Evolutionary conservation across 306 rosid species (phyloP).

Genomic region (Benincasa hispida): DNA sequence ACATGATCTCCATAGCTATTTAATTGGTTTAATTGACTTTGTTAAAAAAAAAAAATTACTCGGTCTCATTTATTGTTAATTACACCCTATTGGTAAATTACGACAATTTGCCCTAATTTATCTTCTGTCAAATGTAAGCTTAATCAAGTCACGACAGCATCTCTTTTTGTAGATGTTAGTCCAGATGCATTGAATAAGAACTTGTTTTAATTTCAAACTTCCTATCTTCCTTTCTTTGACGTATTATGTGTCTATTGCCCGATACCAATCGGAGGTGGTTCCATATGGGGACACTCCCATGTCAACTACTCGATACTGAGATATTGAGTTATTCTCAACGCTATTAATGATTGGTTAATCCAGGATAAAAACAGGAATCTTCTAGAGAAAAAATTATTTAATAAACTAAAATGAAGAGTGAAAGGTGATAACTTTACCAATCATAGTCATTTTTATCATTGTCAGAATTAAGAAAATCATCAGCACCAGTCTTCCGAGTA

Average conservation of each 20-base stretch:
- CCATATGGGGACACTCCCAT: neutral
- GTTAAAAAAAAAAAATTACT: neutral
- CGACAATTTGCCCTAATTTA: too few relatives aligned
- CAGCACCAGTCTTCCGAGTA: slow-evolving; percentile 38
- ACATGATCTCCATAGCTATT: neutral
- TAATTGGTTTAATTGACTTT: neutral
- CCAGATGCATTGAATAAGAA: too few relatives aligned
- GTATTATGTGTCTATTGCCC: too few relatives aligned
- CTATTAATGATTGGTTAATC: neutral
- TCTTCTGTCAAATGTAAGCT: too few relatives aligned
- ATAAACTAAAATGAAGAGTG: neutral
- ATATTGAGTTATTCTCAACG: neutral
- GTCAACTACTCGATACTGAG: neutral
- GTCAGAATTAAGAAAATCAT: slow-evolving; percentile 60
- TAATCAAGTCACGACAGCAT: too few relatives aligned
- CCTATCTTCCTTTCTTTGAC: too few relatives aligned
- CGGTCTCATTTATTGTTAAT: neutral
- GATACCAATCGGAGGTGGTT: neutral
- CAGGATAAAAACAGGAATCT: neutral
- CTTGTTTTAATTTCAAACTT: too few relatives aligned
- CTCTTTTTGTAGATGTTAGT: too few relatives aligned
- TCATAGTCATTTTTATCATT: slow-evolving; percentile 73
- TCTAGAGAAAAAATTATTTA: neutral
- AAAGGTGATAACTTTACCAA: slow-evolving; percentile 37
- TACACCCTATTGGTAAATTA: neutral